Percentiles rank a stretch among this genome's conserved stretches.
Evolutionary conservation across 441 rosid genomes (phyloP).

Genomic region (Jatropha multifida): DNA sequence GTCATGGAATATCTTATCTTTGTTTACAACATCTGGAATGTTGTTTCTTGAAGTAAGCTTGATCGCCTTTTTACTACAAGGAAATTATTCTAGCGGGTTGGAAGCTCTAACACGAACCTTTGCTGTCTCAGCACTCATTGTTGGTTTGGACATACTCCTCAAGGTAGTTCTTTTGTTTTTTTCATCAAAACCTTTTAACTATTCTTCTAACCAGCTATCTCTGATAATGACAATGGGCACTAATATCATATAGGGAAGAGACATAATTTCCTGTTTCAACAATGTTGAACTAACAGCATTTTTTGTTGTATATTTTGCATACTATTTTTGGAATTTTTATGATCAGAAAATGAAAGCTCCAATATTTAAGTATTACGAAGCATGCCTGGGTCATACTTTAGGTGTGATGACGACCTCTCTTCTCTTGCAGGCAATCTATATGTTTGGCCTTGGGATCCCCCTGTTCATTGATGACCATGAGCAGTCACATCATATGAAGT

Average conservation of each 20-base stretch:
- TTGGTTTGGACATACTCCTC: constrained; percentile 76
- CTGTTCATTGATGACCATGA: constrained; percentile 66
- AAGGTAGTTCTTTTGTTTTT: constrained; percentile 50
- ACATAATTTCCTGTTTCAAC: neutral
- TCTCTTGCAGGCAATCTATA: constrained; percentile 57
- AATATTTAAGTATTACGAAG: neutral
- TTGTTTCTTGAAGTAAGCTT: constrained; percentile 90
- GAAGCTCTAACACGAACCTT: constrained; percentile 78
- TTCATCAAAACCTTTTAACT: neutral
- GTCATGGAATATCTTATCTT: constrained; percentile 73
- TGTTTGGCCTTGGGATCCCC: constrained; percentile 75
- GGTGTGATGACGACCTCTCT: neutral
- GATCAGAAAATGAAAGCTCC: neutral
- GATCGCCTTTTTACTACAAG: constrained; percentile 89
- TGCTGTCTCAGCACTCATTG: constrained; percentile 63
- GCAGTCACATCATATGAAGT: constrained; percentile 47
- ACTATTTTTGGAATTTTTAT: neutral
- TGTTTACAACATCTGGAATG: constrained; percentile 88
- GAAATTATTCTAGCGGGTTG: constrained; percentile 77
- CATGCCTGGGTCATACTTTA: neutral
- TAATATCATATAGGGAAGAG: neutral
- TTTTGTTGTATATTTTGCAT: neutral
- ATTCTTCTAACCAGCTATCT: constrained; percentile 5
- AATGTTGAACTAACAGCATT: neutral
- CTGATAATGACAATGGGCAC: constrained; percentile 1